Base-by-base conservation (phyloP, 257 asterid genomes). In the Primulina eburnea region DNA sequence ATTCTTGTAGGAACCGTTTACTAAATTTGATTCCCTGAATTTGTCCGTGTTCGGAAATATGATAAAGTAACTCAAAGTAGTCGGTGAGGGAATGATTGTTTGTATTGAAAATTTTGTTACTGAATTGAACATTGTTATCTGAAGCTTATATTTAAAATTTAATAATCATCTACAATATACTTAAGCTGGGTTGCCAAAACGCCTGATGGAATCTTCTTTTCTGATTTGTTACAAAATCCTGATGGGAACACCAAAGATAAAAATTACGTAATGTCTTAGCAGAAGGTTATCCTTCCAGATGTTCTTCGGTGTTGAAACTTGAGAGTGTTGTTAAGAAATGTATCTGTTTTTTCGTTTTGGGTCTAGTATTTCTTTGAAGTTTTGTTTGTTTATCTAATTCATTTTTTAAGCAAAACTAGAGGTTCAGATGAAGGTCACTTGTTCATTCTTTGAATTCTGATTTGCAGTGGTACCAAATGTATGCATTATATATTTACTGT, bases 171-270 rank as follows among this genome's bases (percentile, higher is more conserved):
- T 4, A 38, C 50, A 10, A 33, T 1, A 11, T 43, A 2, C 5
- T 5, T 43, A 11, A 11, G 17, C 2, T 43, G n/a, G 53, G 53
- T 12, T 43, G 17, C 53, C 11, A 43, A 12, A 57, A 30, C 43
- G 34, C 24, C 16, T 60, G 21, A 14, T 8, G 10, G 60, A 52
- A 68, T 12, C 37, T 4, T 33, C 30, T 64, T 68, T 29, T 64
- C 56, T 50, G 24, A 62, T 33, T 35, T 55, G 60, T 58, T 55
- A 6, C 47, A 43, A 50, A 38, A 24, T 43, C 26, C n/a, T 21
- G 65, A 56, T 56, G 64, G 61, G 62, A 71, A 53, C 52, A 67
- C 37, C 33, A 43, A 71, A 63, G 38, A 28, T 50, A 63, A 10
- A 62, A 60, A 57, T 57, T 11, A 6, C 1, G 6, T 43, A 3